Percentiles rank a stretch among this genome's conserved stretches.
phyloP scores from a whole-genome alignment of 352 stramenopile species.

The Phytophthora kernoviae region DNA sequence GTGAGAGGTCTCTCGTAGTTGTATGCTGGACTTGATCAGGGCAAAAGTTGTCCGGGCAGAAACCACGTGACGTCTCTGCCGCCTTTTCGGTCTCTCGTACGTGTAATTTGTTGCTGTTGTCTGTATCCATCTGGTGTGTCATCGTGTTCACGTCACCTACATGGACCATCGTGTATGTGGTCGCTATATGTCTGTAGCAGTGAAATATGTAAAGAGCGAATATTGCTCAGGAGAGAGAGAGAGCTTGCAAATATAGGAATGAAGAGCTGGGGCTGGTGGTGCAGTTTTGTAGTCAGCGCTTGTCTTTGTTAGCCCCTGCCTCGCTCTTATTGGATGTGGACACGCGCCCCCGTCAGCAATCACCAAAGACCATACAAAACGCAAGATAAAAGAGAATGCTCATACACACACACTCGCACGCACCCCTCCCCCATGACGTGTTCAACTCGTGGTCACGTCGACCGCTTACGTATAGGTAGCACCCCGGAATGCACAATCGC shows the following conservation, averaged over 20 bases:
- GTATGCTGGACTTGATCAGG: no score
- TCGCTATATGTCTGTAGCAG: no score
- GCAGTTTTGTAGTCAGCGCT: neutral
- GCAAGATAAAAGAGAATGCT: no score
- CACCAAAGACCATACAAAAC: no score
- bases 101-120: neutral
- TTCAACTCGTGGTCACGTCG: neutral
- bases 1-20: no score
- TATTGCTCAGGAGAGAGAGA: neutral
- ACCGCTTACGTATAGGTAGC: neutral
- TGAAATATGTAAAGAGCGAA: no score
- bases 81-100: neutral
- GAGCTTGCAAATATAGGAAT: neutral
- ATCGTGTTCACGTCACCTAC: neutral
- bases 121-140: neutral
- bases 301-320: neutral
- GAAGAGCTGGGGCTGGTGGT: neutral
- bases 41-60: no score
- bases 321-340: neutral
- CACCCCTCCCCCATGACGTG: no score
- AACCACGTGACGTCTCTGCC: neutral
- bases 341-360: no score
- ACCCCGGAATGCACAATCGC: constrained; percentile 1
- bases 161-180: no score
- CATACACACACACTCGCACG: no score